Conservation (phyloP, 2,329 filamentous ascomycete species). For the Paracoccidioides lutzii region DNA sequence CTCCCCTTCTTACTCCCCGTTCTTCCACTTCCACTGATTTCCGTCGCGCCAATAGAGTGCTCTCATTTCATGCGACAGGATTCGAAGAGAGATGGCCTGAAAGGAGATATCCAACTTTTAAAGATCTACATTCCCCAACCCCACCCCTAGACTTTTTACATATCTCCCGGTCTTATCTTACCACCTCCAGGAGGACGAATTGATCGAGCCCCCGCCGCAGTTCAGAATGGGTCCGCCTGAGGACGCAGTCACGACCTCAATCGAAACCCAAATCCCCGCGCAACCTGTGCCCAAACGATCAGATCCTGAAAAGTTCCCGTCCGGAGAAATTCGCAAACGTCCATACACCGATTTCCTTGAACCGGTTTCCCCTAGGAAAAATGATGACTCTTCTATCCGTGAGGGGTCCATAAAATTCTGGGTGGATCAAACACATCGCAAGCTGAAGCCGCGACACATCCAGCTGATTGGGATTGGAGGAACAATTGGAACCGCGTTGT, state of each 20-base stretch:
- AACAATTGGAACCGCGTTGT: slow-evolving; percentile 33
- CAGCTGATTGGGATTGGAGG: slow-evolving; percentile 37
- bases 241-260: not conserved
- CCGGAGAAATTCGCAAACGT: not conserved
- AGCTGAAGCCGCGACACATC: slow-evolving; percentile 33
- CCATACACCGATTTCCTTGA: slow-evolving; percentile 1
- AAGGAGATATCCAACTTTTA: not conserved
- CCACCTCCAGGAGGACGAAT: not conserved
- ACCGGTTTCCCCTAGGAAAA: not conserved
- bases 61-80: not conserved
- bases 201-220: not conserved
- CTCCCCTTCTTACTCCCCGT: not conserved
- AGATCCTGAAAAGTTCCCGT: not conserved
- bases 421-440: slow-evolving; percentile 27
- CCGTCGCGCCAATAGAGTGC: not conserved
- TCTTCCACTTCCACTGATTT: not conserved
- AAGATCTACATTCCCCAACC: not conserved
- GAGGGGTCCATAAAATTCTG: slow-evolving; percentile 12
- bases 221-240: not conserved
- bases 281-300: not conserved
- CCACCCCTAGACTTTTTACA: not conserved
- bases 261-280: not conserved
- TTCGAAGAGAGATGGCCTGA: not conserved
- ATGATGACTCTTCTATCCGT: not conserved
- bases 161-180: not conserved